These are phyloP conservation scores for Quercus agrifolia DNA, from an alignment of 306 rosid species.

Conservation along the genomic window DNA sequence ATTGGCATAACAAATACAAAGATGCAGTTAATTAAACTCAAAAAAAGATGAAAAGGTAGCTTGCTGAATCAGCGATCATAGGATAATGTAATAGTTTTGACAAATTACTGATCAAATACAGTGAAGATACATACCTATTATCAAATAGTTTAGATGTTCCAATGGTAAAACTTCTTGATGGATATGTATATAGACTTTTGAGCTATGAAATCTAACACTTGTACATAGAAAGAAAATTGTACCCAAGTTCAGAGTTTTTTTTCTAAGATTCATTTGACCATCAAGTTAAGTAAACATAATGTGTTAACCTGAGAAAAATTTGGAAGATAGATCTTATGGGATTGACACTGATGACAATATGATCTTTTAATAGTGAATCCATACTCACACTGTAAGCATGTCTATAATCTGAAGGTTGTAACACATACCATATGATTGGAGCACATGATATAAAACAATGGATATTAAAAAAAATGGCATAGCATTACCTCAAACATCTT, in stretches of 20 bases:
- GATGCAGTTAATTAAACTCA: neutral
- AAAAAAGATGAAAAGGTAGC: neutral
- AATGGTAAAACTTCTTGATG: neutral
- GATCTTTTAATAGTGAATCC: neutral
- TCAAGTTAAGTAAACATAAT: neutral
- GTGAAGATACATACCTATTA: neutral
- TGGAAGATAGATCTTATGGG: neutral
- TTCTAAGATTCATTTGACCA: neutral
- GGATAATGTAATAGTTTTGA: neutral
- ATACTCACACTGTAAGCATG: neutral
- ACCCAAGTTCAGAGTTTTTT: neutral
- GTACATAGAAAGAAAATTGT: neutral
- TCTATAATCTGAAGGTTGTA: neutral
- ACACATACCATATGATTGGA: neutral
- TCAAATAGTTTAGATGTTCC: neutral
- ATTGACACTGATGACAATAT: neutral
- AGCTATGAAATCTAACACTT: neutral
- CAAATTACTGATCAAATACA: too few relatives aligned
- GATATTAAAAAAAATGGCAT: slow-evolving; percentile 2
- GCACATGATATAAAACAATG: neutral
- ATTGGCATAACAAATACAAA: neutral
- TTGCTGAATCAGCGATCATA: neutral
- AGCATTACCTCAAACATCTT: slow-evolving; percentile 86
- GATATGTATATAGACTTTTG: neutral
- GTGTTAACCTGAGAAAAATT: neutral